A percentile compares a stretch with the other conserved stretches of the same genome.
phyloP scores from a whole-genome alignment of 257 asterid species.

The Anisodus acutangulus region DNA sequence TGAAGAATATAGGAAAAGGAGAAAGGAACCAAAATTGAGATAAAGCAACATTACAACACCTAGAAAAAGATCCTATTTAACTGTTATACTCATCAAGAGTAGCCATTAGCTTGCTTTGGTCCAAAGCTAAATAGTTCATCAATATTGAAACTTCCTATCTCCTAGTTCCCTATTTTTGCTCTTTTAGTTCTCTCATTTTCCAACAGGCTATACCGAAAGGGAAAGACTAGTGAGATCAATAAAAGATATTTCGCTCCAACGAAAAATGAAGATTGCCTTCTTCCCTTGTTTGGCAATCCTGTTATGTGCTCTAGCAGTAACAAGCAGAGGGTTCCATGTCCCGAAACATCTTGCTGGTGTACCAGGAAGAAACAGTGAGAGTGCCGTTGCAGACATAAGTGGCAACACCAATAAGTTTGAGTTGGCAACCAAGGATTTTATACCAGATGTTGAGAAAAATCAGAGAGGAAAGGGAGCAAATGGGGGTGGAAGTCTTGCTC shows the following conservation, averaged over 20 bases:
- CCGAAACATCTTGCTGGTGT: no score
- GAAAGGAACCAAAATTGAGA: not conserved
- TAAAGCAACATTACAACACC: not conserved
- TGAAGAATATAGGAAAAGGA: not conserved
- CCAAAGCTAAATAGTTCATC: not conserved
- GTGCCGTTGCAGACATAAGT: slow-evolving; percentile 17
- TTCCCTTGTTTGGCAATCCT: slow-evolving; percentile 41
- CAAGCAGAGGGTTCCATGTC: slow-evolving; percentile 32
- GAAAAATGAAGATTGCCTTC: slow-evolving; percentile 36
- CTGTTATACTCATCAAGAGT: not conserved
- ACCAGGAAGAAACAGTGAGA: slow-evolving; percentile 39
- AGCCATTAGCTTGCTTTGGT: slow-evolving; percentile 12
- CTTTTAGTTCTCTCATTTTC: not conserved
- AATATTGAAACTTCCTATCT: not conserved
- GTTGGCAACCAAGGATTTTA: slow-evolving; percentile 22
- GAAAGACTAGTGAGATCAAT: not conserved
- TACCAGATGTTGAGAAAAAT: slow-evolving; percentile 35
- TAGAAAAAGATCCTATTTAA: slow-evolving; percentile 26
- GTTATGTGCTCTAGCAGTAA: slow-evolving; percentile 29
- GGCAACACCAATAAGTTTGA: slow-evolving; percentile 14
- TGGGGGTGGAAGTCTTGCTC: slow-evolving; percentile 56
- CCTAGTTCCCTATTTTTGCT: slow-evolving; percentile 1
- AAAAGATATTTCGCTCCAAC: not conserved
- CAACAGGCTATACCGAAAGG: not conserved
- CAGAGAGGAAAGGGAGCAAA: slow-evolving; percentile 46